These are phyloP conservation scores for Acorus gramineus DNA, from an alignment of 106 monocot species.

Conservation along the genomic window DNA sequence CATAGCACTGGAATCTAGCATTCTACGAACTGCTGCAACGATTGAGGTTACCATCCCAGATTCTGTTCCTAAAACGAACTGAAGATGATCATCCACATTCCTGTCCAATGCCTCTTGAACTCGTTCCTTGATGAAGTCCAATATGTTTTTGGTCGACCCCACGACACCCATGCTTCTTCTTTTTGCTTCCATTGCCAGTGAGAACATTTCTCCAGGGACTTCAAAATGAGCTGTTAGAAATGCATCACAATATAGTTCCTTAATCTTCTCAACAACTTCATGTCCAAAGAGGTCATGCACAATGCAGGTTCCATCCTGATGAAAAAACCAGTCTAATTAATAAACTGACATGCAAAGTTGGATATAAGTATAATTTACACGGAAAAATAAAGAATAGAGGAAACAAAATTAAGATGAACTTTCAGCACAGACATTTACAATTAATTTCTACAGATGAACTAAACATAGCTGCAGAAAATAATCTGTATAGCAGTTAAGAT, in stretches of 20 bases:
- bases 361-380: too few species aligned
- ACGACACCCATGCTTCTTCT: slow-evolving; percentile 97
- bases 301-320: slow-evolving; percentile 88
- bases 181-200: slow-evolving; percentile 95
- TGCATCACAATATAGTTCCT: slow-evolving; percentile 88
- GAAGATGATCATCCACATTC: slow-evolving; percentile 71
- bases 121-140: slow-evolving; percentile 81
- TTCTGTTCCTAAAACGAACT: slow-evolving; percentile 95
- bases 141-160: slow-evolving; percentile 89
- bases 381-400: too few species aligned
- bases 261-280: slow-evolving; percentile 90
- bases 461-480: too few species aligned
- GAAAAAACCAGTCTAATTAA: not conserved
- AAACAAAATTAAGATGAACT: too few species aligned
- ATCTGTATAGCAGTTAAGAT: too few species aligned
- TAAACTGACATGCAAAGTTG: too few species aligned
- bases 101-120: slow-evolving; percentile 72
- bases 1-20: slow-evolving; percentile 30
- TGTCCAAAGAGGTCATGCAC: slow-evolving; percentile 97
- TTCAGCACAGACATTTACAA: too few species aligned
- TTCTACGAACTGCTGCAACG: slow-evolving; percentile 61
- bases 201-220: slow-evolving; percentile 98
- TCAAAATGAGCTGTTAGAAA: slow-evolving; percentile 95
- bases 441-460: too few species aligned
- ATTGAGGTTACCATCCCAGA: slow-evolving; percentile 96